Evolutionary conservation across 441 rosid species (phyloP), one percentile per base, ranked within the genome.

Genomic region (Euphorbia schlechtendalii): DNA sequence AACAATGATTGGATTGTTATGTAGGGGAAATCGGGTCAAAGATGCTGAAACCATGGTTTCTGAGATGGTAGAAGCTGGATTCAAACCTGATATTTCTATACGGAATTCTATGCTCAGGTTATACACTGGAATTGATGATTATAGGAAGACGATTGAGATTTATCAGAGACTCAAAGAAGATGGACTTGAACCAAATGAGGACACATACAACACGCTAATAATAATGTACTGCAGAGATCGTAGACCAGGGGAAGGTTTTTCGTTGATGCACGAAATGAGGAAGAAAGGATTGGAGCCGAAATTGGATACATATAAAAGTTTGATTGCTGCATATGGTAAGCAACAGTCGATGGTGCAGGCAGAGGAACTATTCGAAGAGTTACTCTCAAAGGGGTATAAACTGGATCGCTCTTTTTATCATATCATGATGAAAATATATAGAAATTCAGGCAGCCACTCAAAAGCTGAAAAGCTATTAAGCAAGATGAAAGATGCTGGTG

Each of bases 401-500:
- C 67, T 93, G 69, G 97, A 93, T 77, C 92, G 88, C 63, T 93
- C 95, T 25, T 88, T 88, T 74, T 93, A 86, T 80, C 99, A 90
- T 75, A 72, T 82, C 21, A 90, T 93, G 96, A 88, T 93, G 93
- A 93, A 93, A 80, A 80, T 90, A 76, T 88, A 60, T 69, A 82
- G 96, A 65, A 80, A 86, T 75, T 82, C 84, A 56, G 93, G 96
- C 66, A 72, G 74, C 55, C 80, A 93, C 77, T 65, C 84, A 43
- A 90, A 90, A 83, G 91, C 96, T 60, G 91, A 90, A 80, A 80
- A 71, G 11, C 72, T 93, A 38, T 75, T 90, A 34, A 67, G 76
- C 70, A 71, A 78, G 86, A 93, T 93, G 97, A 86, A 85, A 73
- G 86, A 74, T 75, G 85, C 86, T 17, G 97, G 99, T 66, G 78